Base-by-base conservation (phyloP, 2,329 filamentous ascomycete genomes). In the Pestalotiopsis sp. region DNA sequence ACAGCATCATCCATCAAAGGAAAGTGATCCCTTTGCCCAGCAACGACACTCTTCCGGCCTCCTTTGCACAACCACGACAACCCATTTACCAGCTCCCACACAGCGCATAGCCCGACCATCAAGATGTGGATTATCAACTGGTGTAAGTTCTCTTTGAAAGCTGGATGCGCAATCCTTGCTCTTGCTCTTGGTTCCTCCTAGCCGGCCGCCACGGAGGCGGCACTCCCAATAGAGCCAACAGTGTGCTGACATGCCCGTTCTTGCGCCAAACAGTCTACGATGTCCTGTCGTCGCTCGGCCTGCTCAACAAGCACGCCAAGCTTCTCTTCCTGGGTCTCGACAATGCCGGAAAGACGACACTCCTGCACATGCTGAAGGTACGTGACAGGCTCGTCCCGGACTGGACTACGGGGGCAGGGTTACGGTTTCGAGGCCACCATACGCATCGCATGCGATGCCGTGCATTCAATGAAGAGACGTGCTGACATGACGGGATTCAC, bases 241-340 rank as follows among this genome's bases (percentile, higher is more conserved):
- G 69, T 67, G 59, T 65, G 73, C 75, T 76, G 72, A 76, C 68
- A 70, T 70, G 67, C 66, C 31, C 65, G 65, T 58, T 9, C 52
- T 25, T 56, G 20, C 25, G 25, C 45, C 25, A 64, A 66, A 62
- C 74, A 94, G 94, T 97, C 84, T 97, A 93, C 88, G 93, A 97
- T 85, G 86, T 97, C 76, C 90, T 97, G 78, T 93, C 94, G 77
- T 93, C 90, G 73, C 88, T 97, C 72, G 94, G 94, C 76, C 88
- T 97, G 78, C 87, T 95, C 74, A 97, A 97, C 90, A 97, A 97
- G 89, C 93, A 97, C 82, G 94, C 94, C 78, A 97, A 97, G 89
- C 89, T 97, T 70, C 89, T 97, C 69, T 97, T 97, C 85, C 90
- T 97, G 72, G 94, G 94, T 75, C 91, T 97, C 71, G 94, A 97